Conservation (phyloP, 495 filamentous ascomycete species). For the Penicillium ucsense region DNA sequence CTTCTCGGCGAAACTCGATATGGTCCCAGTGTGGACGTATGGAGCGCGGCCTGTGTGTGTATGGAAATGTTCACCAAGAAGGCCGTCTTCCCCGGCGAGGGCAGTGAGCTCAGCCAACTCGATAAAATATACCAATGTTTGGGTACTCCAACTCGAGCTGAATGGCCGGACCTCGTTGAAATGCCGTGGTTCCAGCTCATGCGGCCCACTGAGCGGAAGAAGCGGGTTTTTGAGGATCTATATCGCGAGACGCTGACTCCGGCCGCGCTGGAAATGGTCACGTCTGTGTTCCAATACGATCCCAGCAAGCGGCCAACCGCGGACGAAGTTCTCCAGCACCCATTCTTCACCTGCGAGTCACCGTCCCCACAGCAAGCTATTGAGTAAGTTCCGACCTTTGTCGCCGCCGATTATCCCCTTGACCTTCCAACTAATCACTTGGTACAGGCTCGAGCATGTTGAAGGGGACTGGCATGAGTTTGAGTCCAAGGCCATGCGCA, state of each 20-base stretch:
- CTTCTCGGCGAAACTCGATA: constrained; percentile 92
- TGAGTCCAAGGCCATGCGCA: constrained; percentile 89
- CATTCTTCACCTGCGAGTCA: constrained; percentile 80
- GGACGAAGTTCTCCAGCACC: constrained; percentile 75
- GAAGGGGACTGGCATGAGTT: constrained; percentile 99
- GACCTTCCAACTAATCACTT: constrained; percentile 5
- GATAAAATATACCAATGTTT: constrained; percentile 93
- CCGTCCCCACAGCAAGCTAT: constrained; percentile 67
- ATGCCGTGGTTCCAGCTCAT: constrained; percentile 96
- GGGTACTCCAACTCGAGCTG: constrained; percentile 71
- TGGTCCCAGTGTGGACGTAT: constrained; percentile 90
- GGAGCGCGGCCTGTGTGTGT: constrained; percentile 95
- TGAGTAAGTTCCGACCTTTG: constrained; percentile 53
- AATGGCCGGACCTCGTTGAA: constrained; percentile 82
- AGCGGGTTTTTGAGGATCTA: constrained; percentile 73
- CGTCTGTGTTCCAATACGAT: constrained; percentile 77
- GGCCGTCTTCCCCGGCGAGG: constrained; percentile 92
- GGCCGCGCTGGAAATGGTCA: constrained; percentile 73
- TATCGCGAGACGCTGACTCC: constrained; percentile 66
- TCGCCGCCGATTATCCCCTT: background rate
- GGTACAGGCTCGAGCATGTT: constrained; percentile 62
- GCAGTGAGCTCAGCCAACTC: constrained; percentile 87
- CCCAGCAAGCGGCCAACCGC: constrained; percentile 77
- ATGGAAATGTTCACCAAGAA: constrained; percentile 94
- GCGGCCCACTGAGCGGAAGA: constrained; percentile 59